Base-by-base conservation (phyloP, 2,329 filamentous ascomycete species). In the Lasiodiplodia citricola region DNA sequence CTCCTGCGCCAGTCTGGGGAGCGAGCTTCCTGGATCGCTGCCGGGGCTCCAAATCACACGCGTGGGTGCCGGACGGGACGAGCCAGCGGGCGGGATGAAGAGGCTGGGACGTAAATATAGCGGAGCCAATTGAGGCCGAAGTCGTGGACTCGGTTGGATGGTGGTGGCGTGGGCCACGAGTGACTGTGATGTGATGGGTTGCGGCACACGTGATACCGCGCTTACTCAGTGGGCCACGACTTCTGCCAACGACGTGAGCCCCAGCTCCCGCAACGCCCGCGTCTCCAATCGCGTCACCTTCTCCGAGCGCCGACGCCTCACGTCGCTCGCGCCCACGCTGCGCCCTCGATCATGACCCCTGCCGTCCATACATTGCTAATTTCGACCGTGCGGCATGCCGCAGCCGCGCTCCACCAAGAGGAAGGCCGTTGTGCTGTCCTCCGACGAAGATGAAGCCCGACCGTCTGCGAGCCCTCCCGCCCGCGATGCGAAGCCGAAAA, bases 401-500 rank as follows among this genome's bases (percentile, higher is more conserved):
- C 54, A 67, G 65, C 65, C 76, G 75, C 77, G 78, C 68, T 76
- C 77, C 60, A 71, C 77, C 63, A 76, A 75, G 65, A 78, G 77
- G 73, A 75, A 78, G 74, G 77, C 77, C 66, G 77, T 80, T 69
- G 72, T 78, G 37, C 79, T 78, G 38, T 70, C 68, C 13, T 79
- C 77, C 60, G 77, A 78, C 67, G 72, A 74, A 65, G 79, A 80
- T 62, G 72, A 74, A 23, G 51, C 51, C 63, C 44, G n/a, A 41
- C 41, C 18, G 75, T 75, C 44, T 71, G 74, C 25, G 75, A 71
- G 68, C 50, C 52, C 28, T 23, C 67, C 50, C 16, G 52, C 31
- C 37, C 41, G 41, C 41, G 14, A 44, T 44, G 41, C 41, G 41
- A 44, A 44, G 18, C 41, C 41, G 14, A 44, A 18, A 44, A 7